Percentiles rank a stretch among this genome's conserved stretches.
Conservation (phyloP, 768 basidiomycete genomes). For the Mycena vulgaris region DNA sequence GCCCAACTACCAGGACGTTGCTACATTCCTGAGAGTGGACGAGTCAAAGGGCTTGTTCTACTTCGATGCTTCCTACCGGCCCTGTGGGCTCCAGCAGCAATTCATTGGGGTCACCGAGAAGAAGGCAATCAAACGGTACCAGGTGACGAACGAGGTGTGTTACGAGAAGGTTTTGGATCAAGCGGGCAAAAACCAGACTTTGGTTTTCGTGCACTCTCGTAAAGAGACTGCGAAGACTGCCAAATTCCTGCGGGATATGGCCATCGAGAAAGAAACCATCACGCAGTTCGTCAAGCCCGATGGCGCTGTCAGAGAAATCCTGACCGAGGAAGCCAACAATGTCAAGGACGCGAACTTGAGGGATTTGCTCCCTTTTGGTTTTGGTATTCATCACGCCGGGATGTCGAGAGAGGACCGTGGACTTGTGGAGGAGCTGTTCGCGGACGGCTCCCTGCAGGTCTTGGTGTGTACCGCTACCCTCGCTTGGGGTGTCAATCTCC, state of each 20-base stretch:
- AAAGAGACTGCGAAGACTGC: conserved; percentile 99
- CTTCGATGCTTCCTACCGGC: conserved; percentile 95
- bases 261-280: conserved; percentile 96
- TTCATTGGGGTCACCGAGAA: conserved; percentile 99
- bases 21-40: conserved; percentile 96
- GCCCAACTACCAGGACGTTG: conserved; percentile 99
- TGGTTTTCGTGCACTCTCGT: conserved; percentile 98
- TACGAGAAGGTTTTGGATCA: conserved; percentile 99
- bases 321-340: conserved; percentile 86
- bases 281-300: conserved; percentile 97
- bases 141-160: conserved; percentile 98
- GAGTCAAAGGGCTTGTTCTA: conserved; percentile 94
- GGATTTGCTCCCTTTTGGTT: conserved; percentile 95
- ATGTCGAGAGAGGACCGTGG: conserved; percentile 94
- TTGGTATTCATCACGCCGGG: conserved; percentile 98
- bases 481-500: conserved; percentile 99
- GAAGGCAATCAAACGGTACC: conserved; percentile 98
- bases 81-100: conserved; percentile 95
- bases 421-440: conserved; percentile 95
- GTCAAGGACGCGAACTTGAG: conserved; percentile 88
- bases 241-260: conserved; percentile 93
- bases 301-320: conserved; percentile 90
- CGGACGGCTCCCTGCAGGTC: conserved; percentile 92
- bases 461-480: conserved; percentile 98
- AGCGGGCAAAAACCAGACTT: conserved; percentile 87